Base-by-base conservation (phyloP, 2,329 filamentous ascomycete species). In the Penicillium fuscoglaucum region DNA sequence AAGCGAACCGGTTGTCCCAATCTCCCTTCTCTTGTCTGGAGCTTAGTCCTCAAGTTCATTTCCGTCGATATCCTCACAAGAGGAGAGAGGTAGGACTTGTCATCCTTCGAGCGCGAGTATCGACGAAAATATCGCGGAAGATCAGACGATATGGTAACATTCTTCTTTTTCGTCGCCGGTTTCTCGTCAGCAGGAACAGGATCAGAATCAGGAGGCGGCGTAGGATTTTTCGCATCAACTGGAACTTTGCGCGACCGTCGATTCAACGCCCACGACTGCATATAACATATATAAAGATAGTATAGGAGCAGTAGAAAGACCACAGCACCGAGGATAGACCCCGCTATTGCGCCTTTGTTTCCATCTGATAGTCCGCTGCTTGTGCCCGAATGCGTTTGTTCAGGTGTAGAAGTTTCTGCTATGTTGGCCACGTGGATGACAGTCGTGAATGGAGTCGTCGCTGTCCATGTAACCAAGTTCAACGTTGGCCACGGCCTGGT, bases 281-380 rank as follows among this genome's bases (percentile, higher is more conserved):
- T 4, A 9, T 3, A 33, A 29, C 47, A 50, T 24, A 52, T 4
- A 17, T 52, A 52, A 37, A 41, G 45, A 33, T 50, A 57, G 33
- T 41, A 57, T 7, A 57, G 19, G 29, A 57, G 26, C 39, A 57
- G 24, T 9, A 57, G 15, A n/a, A 52, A 43, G 26, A 24, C 17
- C 8, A 13, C 39, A 19, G 13, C 29, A 13, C 54, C 46, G 13
- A 57, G 17, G 24, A 52, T 43, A 28, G 39, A 57, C 17, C 54
- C 54, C 9, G 48, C 54, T 43, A 57, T 57, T 15, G 46, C 40
- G 7, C 54, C 54, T 28, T 52, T 57, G 13, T 26, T 43, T 19
- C 19, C 29, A 21, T 28, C n/a, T 19, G 54, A 57, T 6, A 57
- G 15, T n/a, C 41, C 48, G 6, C 13, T 35, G n/a, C 31, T 50